Conservation (phyloP, 371 early-diverging fungal species). For the Edhazardia aedis region DNA sequence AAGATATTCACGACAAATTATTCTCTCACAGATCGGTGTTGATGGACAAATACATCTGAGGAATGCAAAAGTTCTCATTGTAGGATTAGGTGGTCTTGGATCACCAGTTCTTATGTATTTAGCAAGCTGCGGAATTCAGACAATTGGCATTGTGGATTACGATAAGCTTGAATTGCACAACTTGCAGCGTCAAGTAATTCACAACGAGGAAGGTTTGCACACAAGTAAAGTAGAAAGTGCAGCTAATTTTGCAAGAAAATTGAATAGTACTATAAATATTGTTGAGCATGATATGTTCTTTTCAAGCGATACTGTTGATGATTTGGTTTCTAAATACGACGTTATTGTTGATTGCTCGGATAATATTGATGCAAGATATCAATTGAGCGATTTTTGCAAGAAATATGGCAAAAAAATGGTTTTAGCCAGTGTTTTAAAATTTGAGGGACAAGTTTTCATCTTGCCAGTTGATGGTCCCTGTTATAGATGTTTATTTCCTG, state of each 20-base stretch:
- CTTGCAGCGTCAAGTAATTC: constrained; percentile 42
- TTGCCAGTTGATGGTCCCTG: constrained; percentile 23
- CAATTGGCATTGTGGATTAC: constrained; percentile 41
- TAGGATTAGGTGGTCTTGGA: constrained; percentile 48
- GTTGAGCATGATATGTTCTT: not conserved
- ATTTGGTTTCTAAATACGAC: constrained; percentile 20
- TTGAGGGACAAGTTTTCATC: constrained; percentile 43
- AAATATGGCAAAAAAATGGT: constrained; percentile 24
- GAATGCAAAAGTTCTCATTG: constrained; percentile 31
- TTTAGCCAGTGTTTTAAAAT: constrained; percentile 40
- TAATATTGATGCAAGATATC: constrained; percentile 33
- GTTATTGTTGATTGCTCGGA: constrained; percentile 46
- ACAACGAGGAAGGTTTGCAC: constrained; percentile 22
- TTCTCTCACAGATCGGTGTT: constrained; percentile 31
- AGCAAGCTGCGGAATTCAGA: constrained; percentile 26
- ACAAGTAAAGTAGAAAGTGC: constrained; percentile 5
- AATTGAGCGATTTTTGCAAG: constrained; percentile 32
- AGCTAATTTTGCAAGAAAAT: not conserved
- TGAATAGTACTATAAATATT: not conserved
- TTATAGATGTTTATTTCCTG: constrained; percentile 45
- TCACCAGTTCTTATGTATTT: constrained; percentile 43
- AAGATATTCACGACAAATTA: constrained; percentile 43
- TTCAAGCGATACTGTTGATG: constrained; percentile 12
- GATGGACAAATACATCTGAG: constrained; percentile 33
- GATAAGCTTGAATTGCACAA: constrained; percentile 45